A percentile compares a stretch with the other conserved stretches of the same genome.
phyloP scores from a whole-genome alignment of 225 moss, liverwort and hornwort genomes.

The Pseudisothecium myosuroides region DNA sequence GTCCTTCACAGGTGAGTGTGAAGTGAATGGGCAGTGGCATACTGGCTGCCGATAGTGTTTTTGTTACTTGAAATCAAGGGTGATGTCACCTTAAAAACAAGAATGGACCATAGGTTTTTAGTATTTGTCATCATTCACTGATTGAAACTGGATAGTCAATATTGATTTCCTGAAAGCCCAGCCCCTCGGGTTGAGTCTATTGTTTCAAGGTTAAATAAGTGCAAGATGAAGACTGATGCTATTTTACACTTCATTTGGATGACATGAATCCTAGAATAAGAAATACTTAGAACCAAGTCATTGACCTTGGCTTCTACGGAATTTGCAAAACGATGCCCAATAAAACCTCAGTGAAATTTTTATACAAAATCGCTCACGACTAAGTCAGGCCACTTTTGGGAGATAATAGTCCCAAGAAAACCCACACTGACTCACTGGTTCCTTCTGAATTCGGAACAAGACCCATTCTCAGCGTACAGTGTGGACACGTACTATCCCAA shows the following conservation, averaged over 20 bases:
- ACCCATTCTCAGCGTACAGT: neutral
- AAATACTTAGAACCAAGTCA: neutral
- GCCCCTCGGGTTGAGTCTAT: too few species aligned
- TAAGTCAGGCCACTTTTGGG: neutral
- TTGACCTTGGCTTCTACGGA: neutral
- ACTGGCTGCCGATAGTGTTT: too few species aligned
- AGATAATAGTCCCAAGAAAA: neutral
- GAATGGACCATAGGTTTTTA: too few species aligned
- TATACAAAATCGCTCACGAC: neutral
- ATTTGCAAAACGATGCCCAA: neutral
- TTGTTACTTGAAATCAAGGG: too few species aligned
- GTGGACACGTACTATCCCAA: neutral
- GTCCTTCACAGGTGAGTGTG: too few species aligned
- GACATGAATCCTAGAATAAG: neutral
- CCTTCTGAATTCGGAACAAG: neutral
- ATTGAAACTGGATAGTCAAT: too few species aligned
- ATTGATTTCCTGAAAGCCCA: too few species aligned
- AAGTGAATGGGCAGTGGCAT: too few species aligned
- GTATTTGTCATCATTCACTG: too few species aligned
- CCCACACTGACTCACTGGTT: neutral
- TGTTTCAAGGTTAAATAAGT: too few species aligned
- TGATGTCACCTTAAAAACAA: too few species aligned
- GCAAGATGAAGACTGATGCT: too few species aligned
- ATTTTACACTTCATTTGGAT: neutral
- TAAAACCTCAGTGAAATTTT: neutral